Percentiles rank a stretch among this genome's conserved stretches.
Evolutionary conservation across 148 eudicot species (phyloP).

Genomic region (Dianthus caryophyllus): DNA sequence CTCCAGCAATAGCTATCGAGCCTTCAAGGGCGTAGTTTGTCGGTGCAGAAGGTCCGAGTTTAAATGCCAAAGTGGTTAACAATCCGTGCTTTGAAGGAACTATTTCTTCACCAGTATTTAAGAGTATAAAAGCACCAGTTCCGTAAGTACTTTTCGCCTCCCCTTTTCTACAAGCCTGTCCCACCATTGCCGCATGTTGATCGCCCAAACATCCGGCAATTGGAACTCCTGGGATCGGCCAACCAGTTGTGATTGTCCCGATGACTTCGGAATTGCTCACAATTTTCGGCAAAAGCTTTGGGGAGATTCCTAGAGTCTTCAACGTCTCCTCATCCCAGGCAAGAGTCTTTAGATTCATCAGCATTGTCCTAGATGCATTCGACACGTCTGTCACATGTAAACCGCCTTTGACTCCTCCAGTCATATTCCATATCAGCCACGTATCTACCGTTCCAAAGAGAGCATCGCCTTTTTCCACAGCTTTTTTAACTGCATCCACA

Average conservation of each 20-base stretch:
- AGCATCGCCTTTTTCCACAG: slow-evolving; percentile 74
- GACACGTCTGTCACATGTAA: slow-evolving; percentile 91
- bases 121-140: slow-evolving; percentile 92
- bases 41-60: slow-evolving; percentile 81
- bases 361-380: slow-evolving; percentile 94
- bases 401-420: slow-evolving; percentile 72
- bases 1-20: slow-evolving; percentile 98
- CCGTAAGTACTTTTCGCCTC: slow-evolving; percentile 99
- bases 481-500: slow-evolving; percentile 62
- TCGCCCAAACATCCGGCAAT: slow-evolving; percentile 98
- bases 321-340: slow-evolving; percentile 71
- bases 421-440: slow-evolving; percentile 95
- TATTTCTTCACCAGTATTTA: slow-evolving; percentile 75
- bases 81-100: slow-evolving; percentile 76
- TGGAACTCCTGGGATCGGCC: slow-evolving; percentile 80
- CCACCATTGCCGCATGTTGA: slow-evolving; percentile 98
- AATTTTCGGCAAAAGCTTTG: slow-evolving; percentile 66
- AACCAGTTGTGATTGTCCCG: slow-evolving; percentile 61
- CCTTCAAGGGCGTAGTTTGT: slow-evolving; percentile 91
- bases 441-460: slow-evolving; percentile 94
- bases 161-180: slow-evolving; percentile 85
- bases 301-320: slow-evolving; percentile 56
- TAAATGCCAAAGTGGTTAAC: slow-evolving; percentile 75
- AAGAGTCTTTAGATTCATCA: slow-evolving; percentile 81
- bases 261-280: slow-evolving; percentile 80